Evolutionary conservation across 805 yeast genomes (phyloP).

Genomic region (Alloascoidea africana): DNA sequence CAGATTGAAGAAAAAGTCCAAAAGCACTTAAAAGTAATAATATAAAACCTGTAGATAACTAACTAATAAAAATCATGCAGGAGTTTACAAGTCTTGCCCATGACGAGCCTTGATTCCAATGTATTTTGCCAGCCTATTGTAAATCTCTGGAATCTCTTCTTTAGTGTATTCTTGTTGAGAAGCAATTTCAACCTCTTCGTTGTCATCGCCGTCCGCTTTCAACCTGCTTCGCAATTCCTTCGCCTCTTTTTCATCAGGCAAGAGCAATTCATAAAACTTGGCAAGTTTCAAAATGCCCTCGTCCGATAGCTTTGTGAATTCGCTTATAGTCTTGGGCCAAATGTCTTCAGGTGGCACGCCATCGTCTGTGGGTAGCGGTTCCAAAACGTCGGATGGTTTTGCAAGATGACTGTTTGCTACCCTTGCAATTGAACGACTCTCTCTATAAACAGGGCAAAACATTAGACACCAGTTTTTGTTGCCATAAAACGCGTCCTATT

Average conservation of each 20-base stretch:
- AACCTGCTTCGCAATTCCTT: neutral
- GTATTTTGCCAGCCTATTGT: conserved; percentile 1
- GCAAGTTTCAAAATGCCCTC: neutral
- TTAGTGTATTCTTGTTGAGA: neutral
- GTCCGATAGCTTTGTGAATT: neutral
- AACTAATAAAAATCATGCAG: too few species aligned
- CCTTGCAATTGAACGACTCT: neutral
- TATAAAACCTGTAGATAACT: too few species aligned
- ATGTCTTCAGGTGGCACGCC: neutral
- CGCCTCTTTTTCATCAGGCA: conserved; percentile 1
- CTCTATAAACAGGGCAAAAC: too few species aligned
- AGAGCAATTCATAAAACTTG: neutral
- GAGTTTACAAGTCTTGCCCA: too few species aligned
- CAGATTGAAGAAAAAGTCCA: too few species aligned
- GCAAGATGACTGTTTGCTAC: neutral
- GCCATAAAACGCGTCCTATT: too few species aligned
- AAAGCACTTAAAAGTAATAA: too few species aligned
- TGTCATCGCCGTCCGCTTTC: too few species aligned
- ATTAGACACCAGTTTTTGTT: too few species aligned
- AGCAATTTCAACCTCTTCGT: neutral
- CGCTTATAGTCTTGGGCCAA: neutral
- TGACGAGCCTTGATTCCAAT: neutral
- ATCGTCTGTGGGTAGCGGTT: neutral
- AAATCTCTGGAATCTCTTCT: neutral
- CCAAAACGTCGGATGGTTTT: neutral